Conservation (phyloP, 2,329 filamentous ascomycete genomes). For the Dactylellina leptospora region DNA sequence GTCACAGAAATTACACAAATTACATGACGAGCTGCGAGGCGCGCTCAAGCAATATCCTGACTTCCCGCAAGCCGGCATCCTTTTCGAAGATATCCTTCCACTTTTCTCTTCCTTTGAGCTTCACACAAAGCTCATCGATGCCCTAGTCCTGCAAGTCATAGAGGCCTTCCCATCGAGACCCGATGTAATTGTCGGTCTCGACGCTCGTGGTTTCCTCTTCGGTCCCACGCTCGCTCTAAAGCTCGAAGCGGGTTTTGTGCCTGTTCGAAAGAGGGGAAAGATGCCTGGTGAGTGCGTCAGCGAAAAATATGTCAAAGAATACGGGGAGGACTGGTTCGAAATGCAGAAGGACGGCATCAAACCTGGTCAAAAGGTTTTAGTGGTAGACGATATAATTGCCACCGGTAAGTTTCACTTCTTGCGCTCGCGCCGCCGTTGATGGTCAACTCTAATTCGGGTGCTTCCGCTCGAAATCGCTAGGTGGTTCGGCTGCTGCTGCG, state of each 20-base stretch:
- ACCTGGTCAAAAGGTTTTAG: constrained; percentile 84
- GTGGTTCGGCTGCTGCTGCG: constrained; percentile 44
- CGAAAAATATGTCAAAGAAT: constrained; percentile 91
- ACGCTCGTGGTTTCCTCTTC: constrained; percentile 94
- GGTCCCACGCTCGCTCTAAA: constrained; percentile 86
- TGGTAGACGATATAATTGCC: constrained; percentile 98
- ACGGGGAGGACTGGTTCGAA: constrained; percentile 93
- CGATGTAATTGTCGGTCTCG: constrained; percentile 93
- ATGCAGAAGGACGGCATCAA: constrained; percentile 89
- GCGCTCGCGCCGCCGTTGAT: neutral
- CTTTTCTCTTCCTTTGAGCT: constrained; percentile 81
- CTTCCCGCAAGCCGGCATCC: constrained; percentile 89
- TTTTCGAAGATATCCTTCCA: constrained; percentile 98
- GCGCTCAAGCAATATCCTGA: constrained; percentile 86
- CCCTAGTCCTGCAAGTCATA: constrained; percentile 82
- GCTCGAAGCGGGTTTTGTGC: constrained; percentile 85
- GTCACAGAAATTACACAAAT: constrained; percentile 31
- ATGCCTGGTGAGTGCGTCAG: constrained; percentile 88
- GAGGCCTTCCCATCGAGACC: constrained; percentile 69
- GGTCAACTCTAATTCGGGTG: neutral
- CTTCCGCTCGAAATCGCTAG: too few relatives aligned
- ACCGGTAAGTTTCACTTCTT: constrained; percentile 72
- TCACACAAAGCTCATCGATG: constrained; percentile 80
- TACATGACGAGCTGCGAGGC: constrained; percentile 65
- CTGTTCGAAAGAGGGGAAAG: constrained; percentile 95